Evolutionary conservation across 108 stramenopile species (phyloP).

Genomic region (Pseudonitzschia delicatissima): DNA sequence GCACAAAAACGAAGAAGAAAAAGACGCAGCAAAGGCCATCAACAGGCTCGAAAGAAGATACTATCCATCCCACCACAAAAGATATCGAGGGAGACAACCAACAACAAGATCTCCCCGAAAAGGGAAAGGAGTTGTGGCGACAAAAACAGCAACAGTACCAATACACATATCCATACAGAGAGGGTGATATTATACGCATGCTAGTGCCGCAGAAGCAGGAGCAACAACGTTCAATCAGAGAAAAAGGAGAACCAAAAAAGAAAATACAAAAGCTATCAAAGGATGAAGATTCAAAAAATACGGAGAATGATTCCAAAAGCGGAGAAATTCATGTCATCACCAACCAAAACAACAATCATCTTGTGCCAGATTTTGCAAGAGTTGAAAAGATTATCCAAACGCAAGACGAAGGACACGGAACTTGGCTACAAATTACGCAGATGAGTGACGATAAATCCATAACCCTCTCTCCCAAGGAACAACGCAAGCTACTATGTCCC

Average conservation of each 20-base stretch:
- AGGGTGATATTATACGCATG: neutral
- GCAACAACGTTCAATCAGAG: neutral
- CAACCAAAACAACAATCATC: neutral
- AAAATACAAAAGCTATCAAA: neutral
- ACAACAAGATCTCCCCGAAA: no score
- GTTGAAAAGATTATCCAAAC: no score
- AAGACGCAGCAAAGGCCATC: neutral
- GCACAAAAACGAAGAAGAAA: neutral
- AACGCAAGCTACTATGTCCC: neutral
- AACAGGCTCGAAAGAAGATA: neutral
- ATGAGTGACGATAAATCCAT: no score
- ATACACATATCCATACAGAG: conserved; percentile 6
- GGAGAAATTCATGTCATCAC: neutral
- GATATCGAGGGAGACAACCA: neutral
- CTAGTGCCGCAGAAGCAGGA: neutral
- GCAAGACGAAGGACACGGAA: no score
- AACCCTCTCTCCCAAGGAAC: conserved; percentile 4
- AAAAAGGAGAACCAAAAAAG: neutral
- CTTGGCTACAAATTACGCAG: no score
- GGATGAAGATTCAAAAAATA: no score
- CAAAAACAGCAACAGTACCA: conserved; percentile 1
- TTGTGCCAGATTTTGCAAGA: no score
- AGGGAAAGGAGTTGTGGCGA: neutral
- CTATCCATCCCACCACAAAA: neutral
- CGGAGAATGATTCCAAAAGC: neutral